phyloP scores from a whole-genome alignment of 805 yeast genomes.

The Teunomyces atbi region DNA sequence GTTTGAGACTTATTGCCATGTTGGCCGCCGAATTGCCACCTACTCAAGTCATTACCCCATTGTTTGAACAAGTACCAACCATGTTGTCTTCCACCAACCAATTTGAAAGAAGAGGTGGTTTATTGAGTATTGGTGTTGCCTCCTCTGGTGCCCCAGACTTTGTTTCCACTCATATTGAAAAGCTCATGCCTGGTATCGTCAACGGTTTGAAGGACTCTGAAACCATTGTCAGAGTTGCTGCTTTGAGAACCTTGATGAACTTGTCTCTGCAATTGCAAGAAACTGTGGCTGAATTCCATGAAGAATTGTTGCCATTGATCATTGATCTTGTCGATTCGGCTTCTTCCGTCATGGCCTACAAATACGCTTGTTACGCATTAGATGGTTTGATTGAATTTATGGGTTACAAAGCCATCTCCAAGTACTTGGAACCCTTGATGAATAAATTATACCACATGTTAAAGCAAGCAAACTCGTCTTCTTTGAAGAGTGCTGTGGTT shows the following conservation, averaged over 20 bases:
- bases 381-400: conserved; percentile 92
- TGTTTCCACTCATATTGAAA: conserved; percentile 69
- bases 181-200: conserved; percentile 69
- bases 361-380: conserved; percentile 85
- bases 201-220: conserved; percentile 76
- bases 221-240: conserved; percentile 77
- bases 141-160: conserved; percentile 95
- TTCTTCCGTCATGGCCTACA: conserved; percentile 76
- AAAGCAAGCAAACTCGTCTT: conserved; percentile 68
- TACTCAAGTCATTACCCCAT: conserved; percentile 80
- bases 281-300: conserved; percentile 79
- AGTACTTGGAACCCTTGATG: conserved; percentile 85
- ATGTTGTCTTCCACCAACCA: conserved; percentile 58
- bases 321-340: conserved; percentile 87
- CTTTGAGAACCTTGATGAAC: conserved; percentile 75
- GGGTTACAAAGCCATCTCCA: conserved; percentile 78
- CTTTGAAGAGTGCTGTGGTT: conserved; percentile 77
- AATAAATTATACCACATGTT: conserved; percentile 84
- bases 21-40: conserved; percentile 88
- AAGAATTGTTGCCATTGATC: conserved; percentile 76
- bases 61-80: conserved; percentile 61
- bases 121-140: conserved; percentile 76
- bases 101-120: conserved; percentile 83
- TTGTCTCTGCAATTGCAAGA: conserved; percentile 85
- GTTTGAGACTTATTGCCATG: conserved; percentile 74